phyloP scores from a whole-genome alignment of 768 basidiomycete species.

The Tulasnella sp. region DNA sequence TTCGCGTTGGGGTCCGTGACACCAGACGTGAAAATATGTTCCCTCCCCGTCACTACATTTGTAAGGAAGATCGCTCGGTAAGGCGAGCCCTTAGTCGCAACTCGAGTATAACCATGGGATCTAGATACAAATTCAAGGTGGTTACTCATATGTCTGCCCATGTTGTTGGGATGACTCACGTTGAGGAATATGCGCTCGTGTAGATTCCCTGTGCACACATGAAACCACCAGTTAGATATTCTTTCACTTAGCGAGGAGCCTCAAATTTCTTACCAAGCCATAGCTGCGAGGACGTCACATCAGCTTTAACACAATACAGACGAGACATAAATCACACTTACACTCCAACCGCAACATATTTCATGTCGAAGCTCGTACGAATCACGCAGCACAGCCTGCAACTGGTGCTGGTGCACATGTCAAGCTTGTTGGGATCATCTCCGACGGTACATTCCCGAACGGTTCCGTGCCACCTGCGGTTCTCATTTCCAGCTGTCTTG shows the following conservation, averaged over 20 bases:
- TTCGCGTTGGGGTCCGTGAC: conserved; percentile 46
- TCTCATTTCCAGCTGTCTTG: background rate
- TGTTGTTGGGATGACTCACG: background rate
- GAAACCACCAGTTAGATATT: conserved; percentile 26
- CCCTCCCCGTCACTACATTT: background rate
- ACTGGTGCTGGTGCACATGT: background rate
- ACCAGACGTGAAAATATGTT: conserved; percentile 35
- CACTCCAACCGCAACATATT: background rate
- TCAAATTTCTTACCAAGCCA: background rate
- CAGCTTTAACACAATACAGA: background rate
- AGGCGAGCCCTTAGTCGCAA: background rate
- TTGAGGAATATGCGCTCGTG: conserved; percentile 9
- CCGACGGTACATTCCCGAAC: background rate
- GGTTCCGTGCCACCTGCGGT: background rate
- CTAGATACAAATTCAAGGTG: conserved; percentile 24
- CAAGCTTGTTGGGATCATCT: background rate
- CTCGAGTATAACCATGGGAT: background rate
- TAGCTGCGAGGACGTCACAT: background rate
- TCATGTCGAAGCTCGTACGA: background rate
- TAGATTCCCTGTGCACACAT: conserved; percentile 34
- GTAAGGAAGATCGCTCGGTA: conserved; percentile 9
- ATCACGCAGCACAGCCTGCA: conserved; percentile 2
- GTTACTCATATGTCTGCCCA: conserved; percentile 43
- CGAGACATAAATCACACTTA: background rate
- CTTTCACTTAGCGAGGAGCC: too few relatives aligned